phyloP scores from a whole-genome alignment of 2,329 filamentous ascomycete species.

The Talaromyces sp. region DNA sequence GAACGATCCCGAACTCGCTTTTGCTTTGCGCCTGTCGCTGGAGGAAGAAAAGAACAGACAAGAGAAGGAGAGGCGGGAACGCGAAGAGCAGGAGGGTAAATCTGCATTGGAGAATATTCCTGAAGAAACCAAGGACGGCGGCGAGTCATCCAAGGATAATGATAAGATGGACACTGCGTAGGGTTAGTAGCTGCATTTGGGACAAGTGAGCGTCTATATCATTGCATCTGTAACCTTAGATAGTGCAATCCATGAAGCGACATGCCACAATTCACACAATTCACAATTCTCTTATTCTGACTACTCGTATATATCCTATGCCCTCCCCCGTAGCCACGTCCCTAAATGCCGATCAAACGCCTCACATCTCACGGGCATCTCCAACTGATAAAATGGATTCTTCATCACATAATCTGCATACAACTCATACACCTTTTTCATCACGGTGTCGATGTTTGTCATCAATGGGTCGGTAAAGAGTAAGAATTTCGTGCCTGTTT shows the following conservation, averaged over 20 bases:
- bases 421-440: conserved; percentile 84
- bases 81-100: conserved; percentile 69
- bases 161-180: conserved; percentile 91
- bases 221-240: conserved; percentile 17
- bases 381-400: conserved; percentile 96
- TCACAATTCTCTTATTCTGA: not conserved
- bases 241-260: conserved; percentile 23
- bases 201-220: conserved; percentile 3
- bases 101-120: conserved; percentile 76
- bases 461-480: conserved; percentile 90
- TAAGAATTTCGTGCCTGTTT: conserved; percentile 93
- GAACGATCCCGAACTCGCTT: conserved; percentile 81
- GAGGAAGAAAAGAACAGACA: conserved; percentile 95
- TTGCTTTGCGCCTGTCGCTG: conserved; percentile 94
- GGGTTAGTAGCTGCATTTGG: conserved; percentile 22
- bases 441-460: conserved; percentile 75
- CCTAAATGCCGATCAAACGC: conserved; percentile 85
- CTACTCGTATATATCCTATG: conserved; percentile 27
- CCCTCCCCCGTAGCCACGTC: conserved; percentile 68
- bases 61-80: conserved; percentile 76
- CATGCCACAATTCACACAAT: not conserved
- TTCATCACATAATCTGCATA: conserved; percentile 99
- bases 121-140: conserved; percentile 60
- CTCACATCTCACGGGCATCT: conserved; percentile 96
- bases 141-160: conserved; percentile 45